Evolutionary conservation across 352 stramenopile genomes (phyloP).

Genomic region (Globisporangium canariense): DNA sequence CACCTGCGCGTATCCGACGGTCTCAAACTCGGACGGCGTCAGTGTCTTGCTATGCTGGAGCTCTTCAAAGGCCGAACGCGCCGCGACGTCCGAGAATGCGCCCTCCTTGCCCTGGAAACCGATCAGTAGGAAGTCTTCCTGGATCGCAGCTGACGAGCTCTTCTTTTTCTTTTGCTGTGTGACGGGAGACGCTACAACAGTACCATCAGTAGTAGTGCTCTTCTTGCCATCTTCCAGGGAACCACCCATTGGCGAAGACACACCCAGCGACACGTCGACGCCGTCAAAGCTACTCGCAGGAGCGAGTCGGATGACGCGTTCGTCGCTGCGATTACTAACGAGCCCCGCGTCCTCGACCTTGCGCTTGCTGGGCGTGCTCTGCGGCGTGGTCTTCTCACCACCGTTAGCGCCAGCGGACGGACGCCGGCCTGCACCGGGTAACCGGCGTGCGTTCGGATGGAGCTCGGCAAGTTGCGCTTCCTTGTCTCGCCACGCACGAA

Average conservation of each 20-base stretch:
- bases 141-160: constrained; percentile 8
- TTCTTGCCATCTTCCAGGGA: background rate
- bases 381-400: background rate
- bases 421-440: constrained; percentile 49
- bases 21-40: constrained; percentile 51
- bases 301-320: background rate
- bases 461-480: constrained; percentile 53
- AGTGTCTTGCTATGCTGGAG: constrained; percentile 43
- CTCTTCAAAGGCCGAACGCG: constrained; percentile 51
- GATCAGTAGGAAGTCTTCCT: constrained; percentile 52
- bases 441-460: constrained; percentile 47
- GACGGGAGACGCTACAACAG: background rate
- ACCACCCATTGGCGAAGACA: background rate
- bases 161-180: constrained; percentile 9
- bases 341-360: constrained; percentile 14
- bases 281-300: background rate
- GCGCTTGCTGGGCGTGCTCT: constrained; percentile 15
- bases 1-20: constrained; percentile 53
- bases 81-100: constrained; percentile 68
- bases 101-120: constrained; percentile 73
- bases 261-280: background rate
- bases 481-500: constrained; percentile 64
- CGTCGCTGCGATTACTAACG: constrained; percentile 1
- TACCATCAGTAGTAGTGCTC: background rate
- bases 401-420: constrained; percentile 15